Evolutionary conservation across 2,329 filamentous ascomycete genomes (phyloP), one percentile per base, ranked within the genome.

Genomic region (Epichloe coenophiala): DNA sequence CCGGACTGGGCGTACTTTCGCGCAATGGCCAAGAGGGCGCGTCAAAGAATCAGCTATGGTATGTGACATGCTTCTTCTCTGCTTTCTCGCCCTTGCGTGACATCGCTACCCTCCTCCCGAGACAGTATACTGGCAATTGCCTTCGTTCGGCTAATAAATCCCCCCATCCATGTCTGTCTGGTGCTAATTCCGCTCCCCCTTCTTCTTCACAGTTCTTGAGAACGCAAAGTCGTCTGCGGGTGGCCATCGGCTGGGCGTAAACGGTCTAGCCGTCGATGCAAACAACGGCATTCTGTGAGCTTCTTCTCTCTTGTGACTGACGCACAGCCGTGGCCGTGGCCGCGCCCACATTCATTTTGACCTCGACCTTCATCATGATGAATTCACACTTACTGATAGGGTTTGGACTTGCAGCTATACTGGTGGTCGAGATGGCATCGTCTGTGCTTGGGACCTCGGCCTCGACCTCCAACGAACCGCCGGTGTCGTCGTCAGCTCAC

Each of bases 361-460:
- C 9, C 27, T 31, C 27, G 27, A 11, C 27, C 27, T 31, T 31
- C 8, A 31, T 31, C 27, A 11, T 31, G 27, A 31, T 31, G 27
- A 11, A 31, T 31, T 31, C 3, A 31, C 27, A 31, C 27, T 4
- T 15, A 8, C 45, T 47, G n/a, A 47, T 6, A 31, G 17, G 21
- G 13, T n/a, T 23, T 33, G 4, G 27, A 38, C 33, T 27, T 40
- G 8, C 54, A 96, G 90, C 61, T 98, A 97, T 71, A 96, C 93
- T 43, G 93, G 88, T 57, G 93, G 93, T 53, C 84, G 93, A 63
- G 93, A 98, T 68, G 93, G 93, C 59, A 86, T 93, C 47, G 84
- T 98, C 58, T 98, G 93, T 71, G 88, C 91, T 54, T 98, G 93
- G 93, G 84, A 97, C 67, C 73, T 96, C 49, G 80, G 88, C 61